Evolutionary conservation across 2,329 filamentous ascomycete genomes (phyloP).

Genomic region (Tolypocladium ophioglossoides): DNA sequence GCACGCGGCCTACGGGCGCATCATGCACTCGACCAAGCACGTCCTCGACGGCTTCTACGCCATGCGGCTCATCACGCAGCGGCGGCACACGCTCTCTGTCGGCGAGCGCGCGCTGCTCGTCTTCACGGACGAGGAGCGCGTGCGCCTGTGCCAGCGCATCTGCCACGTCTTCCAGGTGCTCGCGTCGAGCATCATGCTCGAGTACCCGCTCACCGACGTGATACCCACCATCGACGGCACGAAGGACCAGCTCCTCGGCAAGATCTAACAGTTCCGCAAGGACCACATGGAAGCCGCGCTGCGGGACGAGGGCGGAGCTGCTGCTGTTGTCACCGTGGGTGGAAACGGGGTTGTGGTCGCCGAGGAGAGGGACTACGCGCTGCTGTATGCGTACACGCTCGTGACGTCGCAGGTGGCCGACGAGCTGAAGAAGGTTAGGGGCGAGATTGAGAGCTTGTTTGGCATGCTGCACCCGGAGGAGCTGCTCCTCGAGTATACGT

Average conservation of each 20-base stretch:
- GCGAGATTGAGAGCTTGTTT: constrained; percentile 52
- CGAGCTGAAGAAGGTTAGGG: constrained; percentile 49
- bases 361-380: constrained; percentile 74
- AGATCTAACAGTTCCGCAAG: constrained; percentile 78
- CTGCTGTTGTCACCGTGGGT: constrained; percentile 4
- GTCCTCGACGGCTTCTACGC: constrained; percentile 92
- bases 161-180: constrained; percentile 82
- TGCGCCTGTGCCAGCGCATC: constrained; percentile 74
- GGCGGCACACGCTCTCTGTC: constrained; percentile 62
- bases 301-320: constrained; percentile 1
- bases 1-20: constrained; percentile 56
- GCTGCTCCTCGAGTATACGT: constrained; percentile 39
- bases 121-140: constrained; percentile 70
- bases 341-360: constrained; percentile 24
- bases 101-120: constrained; percentile 74
- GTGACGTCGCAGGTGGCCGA: constrained; percentile 57
- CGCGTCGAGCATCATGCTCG: constrained; percentile 85
- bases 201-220: constrained; percentile 85
- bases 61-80: constrained; percentile 86
- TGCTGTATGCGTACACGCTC: constrained; percentile 82
- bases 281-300: constrained; percentile 37
- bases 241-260: constrained; percentile 73
- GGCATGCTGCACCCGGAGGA: constrained; percentile 52
- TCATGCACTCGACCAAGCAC: constrained; percentile 69
- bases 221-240: constrained; percentile 73